Evolutionary conservation across 2,329 filamentous ascomycete species (phyloP), one percentile per base, ranked within the genome.

Genomic region (Malbranchea zuffiana): DNA sequence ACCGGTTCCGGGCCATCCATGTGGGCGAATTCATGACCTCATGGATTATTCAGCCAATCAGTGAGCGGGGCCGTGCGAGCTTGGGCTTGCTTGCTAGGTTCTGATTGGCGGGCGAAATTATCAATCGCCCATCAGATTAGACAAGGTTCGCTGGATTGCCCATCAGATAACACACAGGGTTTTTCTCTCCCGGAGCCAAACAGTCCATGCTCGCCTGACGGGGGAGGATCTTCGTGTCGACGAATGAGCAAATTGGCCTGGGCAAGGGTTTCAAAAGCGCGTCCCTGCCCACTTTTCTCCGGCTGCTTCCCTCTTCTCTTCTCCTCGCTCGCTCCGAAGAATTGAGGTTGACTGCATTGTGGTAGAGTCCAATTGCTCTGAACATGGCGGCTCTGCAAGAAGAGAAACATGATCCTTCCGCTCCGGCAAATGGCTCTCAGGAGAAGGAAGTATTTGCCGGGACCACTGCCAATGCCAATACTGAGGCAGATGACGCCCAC

Each of bases 71-170:
- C n/a, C n/a, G n/a, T n/a, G n/a, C n/a, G n/a, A n/a, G n/a, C n/a
- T n/a, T n/a, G n/a, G n/a, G n/a, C n/a, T n/a, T n/a, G n/a, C n/a
- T n/a, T n/a, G n/a, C n/a, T n/a, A n/a, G n/a, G n/a, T n/a, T 25
- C 12, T 25, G 10, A 25, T 24, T 7, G 20, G 23, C 16, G 7
- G 11, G 16, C 8, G 11, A 10, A 8, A 11, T 31, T 11, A 7
- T 17, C 19, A 31, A 31, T 31, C 29, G 13, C 12, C 29, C 29
- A 31, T 31, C 29, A 31, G 29, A 11, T 10, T 12, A 24, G 26
- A 23, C 11, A 12, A 16, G 20, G 20, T 19, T 19, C n/a, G 17
- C 11, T 16, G 4, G 16, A 10, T 5, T 15, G 15, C 18, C 4
- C 11, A 16, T 10, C 4, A 15, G 28, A 4, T 5, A 5, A 31